Conservation (phyloP, 2,329 filamentous ascomycete genomes). For the Fulvia fulva region DNA sequence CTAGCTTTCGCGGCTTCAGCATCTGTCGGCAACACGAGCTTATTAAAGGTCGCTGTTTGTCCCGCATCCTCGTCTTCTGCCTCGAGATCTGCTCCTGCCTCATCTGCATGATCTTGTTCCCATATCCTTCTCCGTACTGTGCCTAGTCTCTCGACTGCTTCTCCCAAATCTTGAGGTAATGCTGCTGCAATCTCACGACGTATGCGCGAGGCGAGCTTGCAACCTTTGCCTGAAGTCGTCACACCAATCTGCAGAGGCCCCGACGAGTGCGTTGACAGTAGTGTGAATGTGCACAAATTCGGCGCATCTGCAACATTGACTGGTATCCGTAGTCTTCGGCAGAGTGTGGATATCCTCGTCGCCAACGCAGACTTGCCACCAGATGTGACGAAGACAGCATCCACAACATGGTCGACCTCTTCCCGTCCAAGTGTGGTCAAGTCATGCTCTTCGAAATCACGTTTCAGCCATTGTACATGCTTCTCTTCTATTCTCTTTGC, state of each 20-base stretch:
- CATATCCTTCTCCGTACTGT: conserved; percentile 66
- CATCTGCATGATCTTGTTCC: conserved; percentile 64
- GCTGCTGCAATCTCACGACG: conserved; percentile 80
- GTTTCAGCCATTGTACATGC: conserved; percentile 62
- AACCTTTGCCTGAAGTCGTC: conserved; percentile 90
- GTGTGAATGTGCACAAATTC: conserved; percentile 79
- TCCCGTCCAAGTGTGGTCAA: conserved; percentile 72
- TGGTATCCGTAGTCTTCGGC: conserved; percentile 76
- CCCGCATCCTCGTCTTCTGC: conserved; percentile 60
- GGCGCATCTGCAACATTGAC: conserved; percentile 90
- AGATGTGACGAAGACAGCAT: conserved; percentile 84
- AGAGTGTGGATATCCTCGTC: conserved; percentile 67
- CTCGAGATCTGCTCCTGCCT: conserved; percentile 42
- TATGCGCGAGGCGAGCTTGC: conserved; percentile 86
- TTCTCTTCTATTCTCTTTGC: conserved; percentile 63
- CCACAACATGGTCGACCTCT: conserved; percentile 73
- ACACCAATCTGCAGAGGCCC: conserved; percentile 92
- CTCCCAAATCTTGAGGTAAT: conserved; percentile 70
- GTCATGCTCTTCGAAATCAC: conserved; percentile 66
- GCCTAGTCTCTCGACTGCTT: conserved; percentile 73
- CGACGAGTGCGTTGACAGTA: conserved; percentile 84
- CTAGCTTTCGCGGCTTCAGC: conserved; percentile 69
- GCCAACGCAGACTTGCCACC: conserved; percentile 48
- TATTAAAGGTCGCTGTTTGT: conserved; percentile 81
- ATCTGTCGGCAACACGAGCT: conserved; percentile 70